Evolutionary conservation across 331 rosid genomes (phyloP), one percentile per base, ranked within the genome.

Genomic region (Malus hybrid): DNA sequence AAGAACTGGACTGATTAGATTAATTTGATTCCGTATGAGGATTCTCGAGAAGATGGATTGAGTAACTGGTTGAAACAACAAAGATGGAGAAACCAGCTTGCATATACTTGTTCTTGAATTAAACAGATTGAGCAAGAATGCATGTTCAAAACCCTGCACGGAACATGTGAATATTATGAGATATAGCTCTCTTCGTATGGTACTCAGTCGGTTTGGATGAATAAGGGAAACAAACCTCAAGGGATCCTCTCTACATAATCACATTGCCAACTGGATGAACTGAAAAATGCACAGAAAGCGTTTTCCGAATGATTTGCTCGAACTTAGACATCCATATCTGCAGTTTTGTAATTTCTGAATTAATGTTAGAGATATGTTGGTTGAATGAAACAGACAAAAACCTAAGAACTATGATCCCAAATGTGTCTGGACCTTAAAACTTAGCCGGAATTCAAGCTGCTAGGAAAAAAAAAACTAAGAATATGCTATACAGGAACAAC

Each of bases 191-290:
- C 31, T 75, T 60, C 64, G 78, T 18, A 71, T 22, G 42, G 28
- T 79, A 70, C 39, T 46, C n/a, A 71, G 71, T 71, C 18, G 72
- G 71, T 71, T 62, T 54, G 39, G 68, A 71, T 59, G 46, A 77
- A 65, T 13, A 63, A 62, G 62, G 81, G 44, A 55, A 77, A 77
- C 92, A 69, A 73, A 88, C 96, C 90, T 65, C 24, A 48, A 80
- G 61, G 48, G 20, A 57, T 76, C 79, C 79, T 72, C 67, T 19
- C 86, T 91, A 90, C 97, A 93, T 91, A 68, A 91, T 80, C 87
- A 90, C 95, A 70, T 90, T 93, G 71, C 98, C 93, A 64, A 91
- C 89, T 16, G 98, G 98, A 80, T 93, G 94, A 72, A 91, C 91
- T 33, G 85, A 81, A 85, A 87, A 90, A 84, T 87, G 88, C 71